These are phyloP conservation scores for Rasamsonia emersonii DNA, from an alignment of 2,329 filamentous ascomycete genomes.

Conservation along the genomic window DNA sequence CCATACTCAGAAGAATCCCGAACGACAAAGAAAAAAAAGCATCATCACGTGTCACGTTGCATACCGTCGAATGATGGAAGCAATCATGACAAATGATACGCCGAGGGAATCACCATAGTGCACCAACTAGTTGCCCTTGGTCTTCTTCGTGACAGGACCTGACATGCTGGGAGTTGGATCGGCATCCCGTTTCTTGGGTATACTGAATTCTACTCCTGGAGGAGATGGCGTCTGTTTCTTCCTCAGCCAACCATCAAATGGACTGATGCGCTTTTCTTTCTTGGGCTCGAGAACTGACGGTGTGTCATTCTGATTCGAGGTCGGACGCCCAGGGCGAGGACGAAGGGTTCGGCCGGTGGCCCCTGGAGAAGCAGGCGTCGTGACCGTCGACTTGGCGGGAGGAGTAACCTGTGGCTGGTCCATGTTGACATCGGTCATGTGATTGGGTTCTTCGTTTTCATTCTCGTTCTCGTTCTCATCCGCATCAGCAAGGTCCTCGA, in stretches of 20 bases:
- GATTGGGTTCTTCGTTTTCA: constrained; percentile 9
- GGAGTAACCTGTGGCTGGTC: constrained; percentile 17
- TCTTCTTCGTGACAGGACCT: constrained; percentile 23
- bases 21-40: too few relatives aligned
- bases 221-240: constrained; percentile 24
- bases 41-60: too few relatives aligned
- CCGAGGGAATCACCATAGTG: too few relatives aligned
- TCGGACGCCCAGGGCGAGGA: constrained; percentile 19
- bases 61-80: too few relatives aligned
- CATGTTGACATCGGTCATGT: constrained; percentile 9
- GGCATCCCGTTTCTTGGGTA: constrained; percentile 28
- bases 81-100: neutral
- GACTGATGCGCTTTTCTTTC: constrained; percentile 26
- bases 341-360: constrained; percentile 26
- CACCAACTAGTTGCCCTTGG: constrained; percentile 12
- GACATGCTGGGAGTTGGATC: constrained; percentile 18
- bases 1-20: too few relatives aligned
- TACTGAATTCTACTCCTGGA: constrained; percentile 15
- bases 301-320: constrained; percentile 15
- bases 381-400: constrained; percentile 11
- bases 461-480: constrained; percentile 12
- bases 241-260: constrained; percentile 33
- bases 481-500: constrained; percentile 33
- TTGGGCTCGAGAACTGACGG: constrained; percentile 16
- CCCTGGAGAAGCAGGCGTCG: constrained; percentile 24